Percentiles rank a stretch among this genome's conserved stretches.
Evolutionary conservation across 1,284 basidiomycete species (phyloP).

Genomic region (Wolfiporia cocos): DNA sequence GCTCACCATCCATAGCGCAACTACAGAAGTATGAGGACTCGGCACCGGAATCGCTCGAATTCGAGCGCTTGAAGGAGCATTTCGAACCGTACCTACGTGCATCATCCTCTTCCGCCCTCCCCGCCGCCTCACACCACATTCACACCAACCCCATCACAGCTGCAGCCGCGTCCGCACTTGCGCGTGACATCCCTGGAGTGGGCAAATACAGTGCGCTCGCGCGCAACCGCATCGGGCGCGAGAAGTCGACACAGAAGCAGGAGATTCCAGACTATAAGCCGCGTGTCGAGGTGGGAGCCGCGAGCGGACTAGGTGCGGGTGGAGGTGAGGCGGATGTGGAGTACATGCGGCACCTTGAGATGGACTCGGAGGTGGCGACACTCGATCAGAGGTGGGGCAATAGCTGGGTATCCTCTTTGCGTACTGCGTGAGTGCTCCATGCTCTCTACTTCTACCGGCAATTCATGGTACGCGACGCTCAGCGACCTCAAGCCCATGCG

Average conservation of each 20-base stretch:
- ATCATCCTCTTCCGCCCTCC: constrained; percentile 56
- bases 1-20: constrained; percentile 53
- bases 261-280: constrained; percentile 72
- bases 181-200: constrained; percentile 75
- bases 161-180: constrained; percentile 77
- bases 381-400: constrained; percentile 79
- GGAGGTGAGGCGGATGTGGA: constrained; percentile 70
- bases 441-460: constrained; percentile 7
- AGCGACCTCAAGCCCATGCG: constrained; percentile 84
- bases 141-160: constrained; percentile 78
- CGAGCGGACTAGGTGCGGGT: constrained; percentile 44
- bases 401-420: constrained; percentile 71
- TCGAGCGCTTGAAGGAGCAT: constrained; percentile 90
- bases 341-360: constrained; percentile 57
- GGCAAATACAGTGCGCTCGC: constrained; percentile 64
- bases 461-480: constrained; percentile 8
- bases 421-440: constrained; percentile 48
- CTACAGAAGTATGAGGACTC: constrained; percentile 83
- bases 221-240: constrained; percentile 47
- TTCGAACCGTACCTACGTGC: constrained; percentile 86
- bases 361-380: constrained; percentile 56
- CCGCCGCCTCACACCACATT: constrained; percentile 51
- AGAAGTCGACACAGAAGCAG: constrained; percentile 60
- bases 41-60: constrained; percentile 81
- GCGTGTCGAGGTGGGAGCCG: constrained; percentile 55